Conservation (phyloP, 2,329 filamentous ascomycete genomes). For the Dactylellina sp. region DNA sequence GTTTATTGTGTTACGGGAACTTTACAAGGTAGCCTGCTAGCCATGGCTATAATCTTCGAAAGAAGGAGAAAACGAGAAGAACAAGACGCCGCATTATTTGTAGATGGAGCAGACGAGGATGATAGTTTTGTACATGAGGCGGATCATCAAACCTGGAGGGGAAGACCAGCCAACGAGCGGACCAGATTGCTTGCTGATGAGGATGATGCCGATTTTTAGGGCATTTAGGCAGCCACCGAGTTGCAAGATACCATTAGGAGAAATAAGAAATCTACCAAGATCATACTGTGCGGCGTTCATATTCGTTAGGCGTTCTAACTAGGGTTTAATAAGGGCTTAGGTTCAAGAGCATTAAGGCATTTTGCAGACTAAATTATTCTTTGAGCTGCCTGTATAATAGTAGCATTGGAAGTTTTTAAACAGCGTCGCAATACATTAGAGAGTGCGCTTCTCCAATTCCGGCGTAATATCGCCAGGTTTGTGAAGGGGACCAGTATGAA, state of each 20-base stretch:
- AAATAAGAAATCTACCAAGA: neutral
- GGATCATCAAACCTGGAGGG: slow-evolving; percentile 23
- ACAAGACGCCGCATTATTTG: slow-evolving; percentile 43
- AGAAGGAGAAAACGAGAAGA: slow-evolving; percentile 61
- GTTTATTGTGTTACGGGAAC: slow-evolving; percentile 87
- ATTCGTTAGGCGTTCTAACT: neutral
- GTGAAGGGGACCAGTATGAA: no score
- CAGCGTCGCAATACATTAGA: no score
- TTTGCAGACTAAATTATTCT: no score
- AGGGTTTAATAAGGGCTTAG: slow-evolving; percentile 6
- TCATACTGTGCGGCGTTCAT: neutral
- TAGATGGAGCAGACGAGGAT: slow-evolving; percentile 28
- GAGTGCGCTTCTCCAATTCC: no score
- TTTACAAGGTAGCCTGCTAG: slow-evolving; percentile 83
- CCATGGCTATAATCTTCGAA: slow-evolving; percentile 84
- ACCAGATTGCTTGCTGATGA: slow-evolving; percentile 47
- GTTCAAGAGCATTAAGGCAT: slow-evolving; percentile 7
- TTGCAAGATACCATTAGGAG: slow-evolving; percentile 22
- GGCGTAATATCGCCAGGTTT: no score
- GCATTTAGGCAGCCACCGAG: no score
- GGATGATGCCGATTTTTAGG: slow-evolving; percentile 34
- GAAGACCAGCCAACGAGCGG: slow-evolving; percentile 38
- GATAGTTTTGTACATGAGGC: slow-evolving; percentile 50
- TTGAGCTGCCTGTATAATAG: no score
- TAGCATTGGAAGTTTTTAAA: no score